Evolutionary conservation across 1,284 basidiomycete genomes (phyloP), one percentile per base, ranked within the genome.

Genomic region (Leccinum pachyderme): DNA sequence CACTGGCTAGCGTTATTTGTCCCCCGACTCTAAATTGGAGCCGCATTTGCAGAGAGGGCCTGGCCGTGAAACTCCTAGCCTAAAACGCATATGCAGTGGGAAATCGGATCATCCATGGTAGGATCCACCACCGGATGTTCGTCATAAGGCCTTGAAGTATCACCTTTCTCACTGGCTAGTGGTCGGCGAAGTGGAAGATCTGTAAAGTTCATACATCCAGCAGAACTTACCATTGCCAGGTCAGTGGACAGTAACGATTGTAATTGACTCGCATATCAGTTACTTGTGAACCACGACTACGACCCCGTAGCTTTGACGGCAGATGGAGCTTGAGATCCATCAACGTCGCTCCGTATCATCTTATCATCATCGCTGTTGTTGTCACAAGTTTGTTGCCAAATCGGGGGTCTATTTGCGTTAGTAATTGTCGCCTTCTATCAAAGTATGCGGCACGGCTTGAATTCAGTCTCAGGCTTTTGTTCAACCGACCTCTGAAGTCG

Each of bases 361-460:
- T 35, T 35, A 15, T 18, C 18, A 18, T 18, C 18, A 18, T 18
- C 33, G 7, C 13, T 7, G 35, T 37, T n/a, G n/a, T 9, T 37
- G 35, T 37, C 35, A 37, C 7, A 18, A 3, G n/a, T 37, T 8
- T 5, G n/a, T 31, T 18, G 29, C 15, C 9, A 24, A 29, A 33
- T 37, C 43, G n/a, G 27, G 33, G 33, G 27, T 46, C 29, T 56
- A 24, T 46, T 57, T 60, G 37, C 35, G 43, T 52, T 33, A 35
- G n/a, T 33, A 35, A 35, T 35, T 35, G 35, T 37, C 2, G 8
- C 8, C 13, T 33, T 55, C 25, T 55, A 15, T 43, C 7, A 43
- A 43, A 24, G 22, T 39, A 28, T 22, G 27, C 27, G 27, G 25
- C 31, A n/a, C 12, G 28, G 33, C 8, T 6, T 41, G 31, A 37